Evolutionary conservation across 768 basidiomycete genomes (phyloP), one percentile per base, ranked within the genome.

Genomic region (Termitomyces sp.): DNA sequence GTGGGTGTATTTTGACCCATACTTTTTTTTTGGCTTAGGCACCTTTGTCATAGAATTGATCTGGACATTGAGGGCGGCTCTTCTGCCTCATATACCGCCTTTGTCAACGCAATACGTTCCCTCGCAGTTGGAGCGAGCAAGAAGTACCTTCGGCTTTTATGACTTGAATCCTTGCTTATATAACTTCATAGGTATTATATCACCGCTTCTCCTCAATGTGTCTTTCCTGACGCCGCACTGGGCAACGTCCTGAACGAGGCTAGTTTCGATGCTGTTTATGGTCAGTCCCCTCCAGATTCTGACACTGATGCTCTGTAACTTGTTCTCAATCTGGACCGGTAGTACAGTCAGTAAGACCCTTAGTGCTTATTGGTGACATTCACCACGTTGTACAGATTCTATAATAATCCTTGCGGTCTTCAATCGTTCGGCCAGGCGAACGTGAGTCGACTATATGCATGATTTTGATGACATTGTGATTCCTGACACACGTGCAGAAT

Each of bases 61-160:
- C 74, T 91, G 33, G 88, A 89, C 65, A 86, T 91, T 60, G 87
- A 90, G 69, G 80, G 83, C n/a, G 87, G 87, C 17, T 67, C 71
- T 17, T 75, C 75, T 23, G 66, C 69, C 5, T 70, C 76, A 38
- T 86, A 83, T 61, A 71, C 70, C 3, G 73, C 80, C 1, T 86
- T 86, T 50, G 77, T 87, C 38, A 83, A 76, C 57, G 67, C 74
- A 54, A 78, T 87, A 45, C 78, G 81, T 9, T 76, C 80, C 3
- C 74, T 83, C 38, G 68, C 79, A 28, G 72, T 67, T 50, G 75
- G 76, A 35, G 76, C 79, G 9, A 77, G 73, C 64, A 88, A 86
- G 68, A 73, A 75, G 82, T 85, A 62, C 53, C 69, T 55, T 42
- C 12, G 8, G 12, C 21, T 28, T 33, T 47, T 28, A 19, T 50